phyloP scores from a whole-genome alignment of 257 asterid genomes.

The Nyctanthes arbortristis region DNA sequence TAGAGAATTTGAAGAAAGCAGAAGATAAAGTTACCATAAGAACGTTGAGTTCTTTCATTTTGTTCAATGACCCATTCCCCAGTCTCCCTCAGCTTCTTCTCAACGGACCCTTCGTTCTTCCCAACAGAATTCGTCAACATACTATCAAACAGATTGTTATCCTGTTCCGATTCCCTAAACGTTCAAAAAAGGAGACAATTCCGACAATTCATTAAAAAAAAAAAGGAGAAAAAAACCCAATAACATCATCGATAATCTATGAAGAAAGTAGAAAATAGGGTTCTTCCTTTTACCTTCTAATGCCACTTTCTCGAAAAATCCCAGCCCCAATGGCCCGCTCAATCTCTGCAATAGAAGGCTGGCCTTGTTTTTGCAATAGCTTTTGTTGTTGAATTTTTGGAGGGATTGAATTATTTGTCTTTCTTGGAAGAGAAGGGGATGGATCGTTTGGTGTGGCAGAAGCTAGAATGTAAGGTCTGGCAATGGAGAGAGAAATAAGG shows the following conservation, averaged over 20 bases:
- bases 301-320: slow-evolving; percentile 53
- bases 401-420: slow-evolving; percentile 8
- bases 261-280: neutral
- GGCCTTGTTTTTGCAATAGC: slow-evolving; percentile 25
- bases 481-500: slow-evolving; percentile 43
- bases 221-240: neutral
- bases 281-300: slow-evolving; percentile 34
- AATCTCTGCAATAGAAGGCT: slow-evolving; percentile 58
- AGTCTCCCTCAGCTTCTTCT: slow-evolving; percentile 73
- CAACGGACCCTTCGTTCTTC: slow-evolving; percentile 60
- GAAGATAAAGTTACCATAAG: slow-evolving; percentile 44
- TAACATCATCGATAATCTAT: neutral
- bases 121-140: slow-evolving; percentile 48
- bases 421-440: slow-evolving; percentile 21
- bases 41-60: slow-evolving; percentile 45
- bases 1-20: too few species aligned
- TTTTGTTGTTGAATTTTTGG: slow-evolving; percentile 16
- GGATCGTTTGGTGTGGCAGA: slow-evolving; percentile 38
- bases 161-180: slow-evolving; percentile 42
- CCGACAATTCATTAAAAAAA: neutral
- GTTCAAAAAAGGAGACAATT: neutral
- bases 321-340: slow-evolving; percentile 90
- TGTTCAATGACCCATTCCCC: slow-evolving; percentile 66
- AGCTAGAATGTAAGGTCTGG: slow-evolving; percentile 37
- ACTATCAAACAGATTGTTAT: slow-evolving; percentile 40